phyloP scores from a whole-genome alignment of 176 grass and related monocot genomes.

The Phoenix dactylifera region DNA sequence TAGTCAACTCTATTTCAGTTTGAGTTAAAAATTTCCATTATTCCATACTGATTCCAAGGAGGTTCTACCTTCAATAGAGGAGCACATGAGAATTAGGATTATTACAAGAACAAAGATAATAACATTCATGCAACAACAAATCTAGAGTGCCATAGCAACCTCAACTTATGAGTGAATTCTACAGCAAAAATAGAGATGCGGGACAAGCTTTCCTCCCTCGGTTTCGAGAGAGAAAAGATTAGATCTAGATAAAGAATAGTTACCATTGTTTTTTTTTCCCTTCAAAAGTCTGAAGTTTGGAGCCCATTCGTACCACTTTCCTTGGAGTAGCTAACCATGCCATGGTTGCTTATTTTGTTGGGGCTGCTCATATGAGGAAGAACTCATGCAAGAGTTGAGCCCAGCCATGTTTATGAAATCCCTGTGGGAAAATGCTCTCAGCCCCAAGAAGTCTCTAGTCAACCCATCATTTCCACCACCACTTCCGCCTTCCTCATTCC shows the following conservation, averaged over 20 bases:
- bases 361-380: conserved; percentile 47
- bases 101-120: background rate
- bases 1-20: conserved; percentile 2
- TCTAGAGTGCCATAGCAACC: conserved; percentile 1
- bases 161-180: background rate
- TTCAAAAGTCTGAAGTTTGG: too few relatives aligned
- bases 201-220: background rate
- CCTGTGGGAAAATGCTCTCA: conserved; percentile 64
- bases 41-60: background rate
- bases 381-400: conserved; percentile 55
- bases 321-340: conserved; percentile 34
- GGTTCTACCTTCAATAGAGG: conserved; percentile 1
- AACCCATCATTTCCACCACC: conserved; percentile 35
- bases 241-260: background rate
- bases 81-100: background rate
- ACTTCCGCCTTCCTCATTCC: conserved; percentile 19
- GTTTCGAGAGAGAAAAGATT: background rate
- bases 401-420: conserved; percentile 71
- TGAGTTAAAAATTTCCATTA: conserved; percentile 4
- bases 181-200: background rate
- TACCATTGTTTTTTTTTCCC: background rate
- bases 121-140: too few relatives aligned
- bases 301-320: too few relatives aligned
- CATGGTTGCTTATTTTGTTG: conserved; percentile 55
- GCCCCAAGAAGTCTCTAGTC: conserved; percentile 84